phyloP scores from a whole-genome alignment of 2,329 filamentous ascomycete genomes.

The Exophiala calicioides region DNA sequence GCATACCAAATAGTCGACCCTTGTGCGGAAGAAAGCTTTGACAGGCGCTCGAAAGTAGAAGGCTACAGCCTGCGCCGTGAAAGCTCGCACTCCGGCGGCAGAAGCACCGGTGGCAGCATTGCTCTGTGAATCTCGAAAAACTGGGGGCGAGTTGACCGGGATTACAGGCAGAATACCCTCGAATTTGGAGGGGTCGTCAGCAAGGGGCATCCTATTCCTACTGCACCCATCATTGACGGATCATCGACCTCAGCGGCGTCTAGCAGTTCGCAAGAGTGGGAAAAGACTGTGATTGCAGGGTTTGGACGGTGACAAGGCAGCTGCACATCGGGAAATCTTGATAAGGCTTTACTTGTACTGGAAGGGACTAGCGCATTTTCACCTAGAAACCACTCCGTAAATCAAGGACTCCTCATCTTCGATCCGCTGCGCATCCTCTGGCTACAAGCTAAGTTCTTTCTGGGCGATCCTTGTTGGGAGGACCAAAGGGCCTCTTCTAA shows the following conservation, averaged over 20 bases:
- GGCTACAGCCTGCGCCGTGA: conserved; percentile 79
- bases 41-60: conserved; percentile 92
- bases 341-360: too few species aligned
- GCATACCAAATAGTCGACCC: conserved; percentile 72
- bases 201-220: conserved; percentile 27
- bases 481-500: too few species aligned
- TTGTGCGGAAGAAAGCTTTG: conserved; percentile 87
- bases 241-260: neutral
- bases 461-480: too few species aligned
- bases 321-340: too few species aligned
- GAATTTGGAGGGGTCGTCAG: conserved; percentile 30
- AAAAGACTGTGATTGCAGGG: too few species aligned
- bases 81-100: conserved; percentile 77
- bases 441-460: too few species aligned
- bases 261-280: neutral
- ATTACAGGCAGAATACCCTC: conserved; percentile 27
- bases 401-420: too few species aligned
- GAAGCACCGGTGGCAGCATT: conserved; percentile 73
- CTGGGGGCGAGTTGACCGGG: conserved; percentile 25
- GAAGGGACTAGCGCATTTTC: too few species aligned
- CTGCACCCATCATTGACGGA: conserved; percentile 17
- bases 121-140: conserved; percentile 52
- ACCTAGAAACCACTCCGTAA: too few species aligned
- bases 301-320: too few species aligned
- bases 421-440: too few species aligned